Evolutionary conservation across 495 filamentous ascomycete species (phyloP).

Genomic region (Thermochaetoides thermophila): DNA sequence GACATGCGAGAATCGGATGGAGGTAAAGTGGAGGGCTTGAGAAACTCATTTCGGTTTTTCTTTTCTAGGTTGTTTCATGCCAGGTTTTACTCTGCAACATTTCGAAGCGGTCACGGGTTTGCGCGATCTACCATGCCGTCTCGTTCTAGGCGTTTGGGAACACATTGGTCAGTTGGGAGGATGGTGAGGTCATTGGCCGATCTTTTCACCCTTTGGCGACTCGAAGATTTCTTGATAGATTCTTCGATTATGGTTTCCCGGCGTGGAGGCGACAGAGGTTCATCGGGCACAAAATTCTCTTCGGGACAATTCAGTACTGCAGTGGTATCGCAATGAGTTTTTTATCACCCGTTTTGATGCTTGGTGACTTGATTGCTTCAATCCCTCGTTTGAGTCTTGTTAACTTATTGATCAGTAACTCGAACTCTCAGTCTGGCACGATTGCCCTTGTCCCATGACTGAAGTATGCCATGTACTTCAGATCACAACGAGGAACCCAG

Average conservation of each 20-base stretch:
- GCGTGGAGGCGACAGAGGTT: too few species aligned
- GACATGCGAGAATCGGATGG: constrained; percentile 7
- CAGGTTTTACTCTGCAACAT: constrained; percentile 1
- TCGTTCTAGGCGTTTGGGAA: background rate
- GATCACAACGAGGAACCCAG: too few species aligned
- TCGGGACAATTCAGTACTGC: too few species aligned
- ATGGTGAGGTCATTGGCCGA: background rate
- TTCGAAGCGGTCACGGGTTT: background rate
- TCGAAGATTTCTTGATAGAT: constrained; percentile 1
- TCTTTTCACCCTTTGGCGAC: background rate
- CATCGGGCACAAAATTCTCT: too few species aligned
- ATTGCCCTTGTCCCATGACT: too few species aligned
- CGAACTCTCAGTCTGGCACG: too few species aligned
- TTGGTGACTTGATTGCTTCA: too few species aligned
- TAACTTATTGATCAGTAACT: too few species aligned
- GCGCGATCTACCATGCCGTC: background rate
- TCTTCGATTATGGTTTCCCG: background rate
- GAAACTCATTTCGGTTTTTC: constrained; percentile 2
- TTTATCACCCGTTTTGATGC: too few species aligned
- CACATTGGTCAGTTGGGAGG: background rate
- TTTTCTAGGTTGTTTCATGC: background rate
- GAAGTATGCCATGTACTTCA: too few species aligned
- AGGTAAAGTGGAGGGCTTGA: constrained; percentile 4
- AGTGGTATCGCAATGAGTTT: too few species aligned
- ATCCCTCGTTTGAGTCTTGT: too few species aligned